Percentiles rank a stretch among this genome's conserved stretches.
Conservation (phyloP, 2,329 filamentous ascomycete species). For the Pyrenophora teres region DNA sequence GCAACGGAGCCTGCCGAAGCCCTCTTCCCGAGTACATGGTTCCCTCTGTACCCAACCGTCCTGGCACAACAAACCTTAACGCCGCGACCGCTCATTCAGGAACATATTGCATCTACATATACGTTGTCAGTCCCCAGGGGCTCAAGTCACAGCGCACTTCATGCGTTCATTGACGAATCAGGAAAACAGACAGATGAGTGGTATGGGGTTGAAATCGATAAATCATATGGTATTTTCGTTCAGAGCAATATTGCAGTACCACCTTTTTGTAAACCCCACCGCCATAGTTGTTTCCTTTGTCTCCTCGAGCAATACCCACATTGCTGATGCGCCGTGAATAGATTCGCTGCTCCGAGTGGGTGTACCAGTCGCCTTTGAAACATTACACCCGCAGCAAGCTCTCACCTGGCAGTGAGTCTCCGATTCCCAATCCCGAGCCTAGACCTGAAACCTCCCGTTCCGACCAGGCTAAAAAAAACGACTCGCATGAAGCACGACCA, state of each 20-base stretch:
- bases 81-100: conserved; percentile 36
- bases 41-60: conserved; percentile 20
- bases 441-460: neutral
- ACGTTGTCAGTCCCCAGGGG: conserved; percentile 1
- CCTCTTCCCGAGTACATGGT: conserved; percentile 10
- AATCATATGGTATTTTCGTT: conserved; percentile 4
- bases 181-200: neutral
- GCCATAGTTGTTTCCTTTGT: neutral
- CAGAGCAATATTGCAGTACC: neutral
- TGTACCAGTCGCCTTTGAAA: conserved; percentile 6
- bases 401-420: neutral
- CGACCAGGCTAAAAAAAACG: neutral
- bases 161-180: neutral
- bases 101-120: conserved; percentile 28
- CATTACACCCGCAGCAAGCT: conserved; percentile 13
- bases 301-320: neutral
- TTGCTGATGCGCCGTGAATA: neutral
- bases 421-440: neutral
- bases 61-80: conserved; percentile 35
- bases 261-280: neutral
- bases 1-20: conserved; percentile 14
- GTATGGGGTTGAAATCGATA: neutral
- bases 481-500: conserved; percentile 9
- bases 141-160: neutral
- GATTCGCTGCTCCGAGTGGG: neutral